Base-by-base conservation (phyloP, 139 green algal genomes). In the Monoraphidium neglectum region DNA sequence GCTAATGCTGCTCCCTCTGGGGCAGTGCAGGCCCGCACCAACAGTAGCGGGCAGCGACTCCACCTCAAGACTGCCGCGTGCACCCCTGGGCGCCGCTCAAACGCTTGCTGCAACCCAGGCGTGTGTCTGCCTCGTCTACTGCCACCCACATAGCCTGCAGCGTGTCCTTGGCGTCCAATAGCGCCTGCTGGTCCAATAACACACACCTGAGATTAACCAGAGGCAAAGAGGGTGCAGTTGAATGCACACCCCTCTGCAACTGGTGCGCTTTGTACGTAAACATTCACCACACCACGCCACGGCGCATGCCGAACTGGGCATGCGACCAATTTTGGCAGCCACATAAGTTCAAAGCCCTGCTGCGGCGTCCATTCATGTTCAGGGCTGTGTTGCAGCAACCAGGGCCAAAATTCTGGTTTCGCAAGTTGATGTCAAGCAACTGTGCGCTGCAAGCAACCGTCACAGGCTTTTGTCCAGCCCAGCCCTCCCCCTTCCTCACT, bases 111-210 rank as follows among this genome's bases (percentile, higher is more conserved):
- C 16, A 32, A 30, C 38, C 4, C 10, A 15, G 36, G 64, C 64
- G 53, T 24, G 36, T 57, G 46, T n/a, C n/a, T 15, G 24, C 1
- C 13, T 40, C 28, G 16, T 32, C n/a, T 33, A 15, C 6, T 8
- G 46, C 3, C 5, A 23, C 72, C 71, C 61, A 78, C 72, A 78
- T 67, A 43, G 70, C 43, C 43, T 72, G 30, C 23, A 78, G 33
- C 12, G 62, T 71, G 26, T 78, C 72, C 18, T 28, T 51, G 43
- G 21, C 18, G 24, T 64, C 72, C 43, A 72, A 40, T 23, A 78
- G 46, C 8, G 74, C 74, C 23, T 65, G 36, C 26, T 36, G 49
- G 8, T 80, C 49, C 35, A 73, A 12, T 32, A 72, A 15, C 62
- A 78, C 21, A 57, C 72, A 78, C 72, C 72, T n/a, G n/a, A n/a